Conservation (phyloP, 164 flowering plant genomes). For the Amborella trichopoda region DNA sequence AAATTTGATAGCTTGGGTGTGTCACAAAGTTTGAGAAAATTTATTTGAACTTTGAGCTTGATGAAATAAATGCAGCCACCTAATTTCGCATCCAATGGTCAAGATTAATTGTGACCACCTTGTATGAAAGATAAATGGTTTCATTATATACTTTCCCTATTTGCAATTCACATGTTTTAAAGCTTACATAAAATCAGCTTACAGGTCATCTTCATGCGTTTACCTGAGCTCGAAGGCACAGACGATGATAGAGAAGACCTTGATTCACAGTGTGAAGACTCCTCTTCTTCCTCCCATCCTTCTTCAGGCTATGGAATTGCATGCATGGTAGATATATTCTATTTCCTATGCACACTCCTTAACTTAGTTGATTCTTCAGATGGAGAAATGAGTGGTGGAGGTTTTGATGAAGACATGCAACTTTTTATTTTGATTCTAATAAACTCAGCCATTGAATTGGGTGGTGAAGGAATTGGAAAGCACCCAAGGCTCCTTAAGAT, state of each 20-base stretch:
- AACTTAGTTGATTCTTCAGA: constrained; percentile 35
- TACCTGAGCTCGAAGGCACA: constrained; percentile 42
- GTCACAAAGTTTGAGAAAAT: no score
- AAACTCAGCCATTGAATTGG: constrained; percentile 63
- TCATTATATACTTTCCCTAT: no score
- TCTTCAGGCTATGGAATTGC: constrained; percentile 52
- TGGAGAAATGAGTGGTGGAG: constrained; percentile 30
- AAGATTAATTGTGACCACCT: no score
- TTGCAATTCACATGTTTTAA: no score
- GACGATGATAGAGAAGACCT: not conserved
- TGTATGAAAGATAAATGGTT: no score
- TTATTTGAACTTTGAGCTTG: no score
- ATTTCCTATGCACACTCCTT: constrained; percentile 66
- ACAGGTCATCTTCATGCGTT: constrained; percentile 32
- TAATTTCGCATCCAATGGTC: no score
- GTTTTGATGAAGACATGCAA: constrained; percentile 68
- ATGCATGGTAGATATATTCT: constrained; percentile 60
- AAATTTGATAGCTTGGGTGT: no score
- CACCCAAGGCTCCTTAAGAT: constrained; percentile 66
- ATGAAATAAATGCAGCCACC: no score
- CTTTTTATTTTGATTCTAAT: constrained; percentile 67
- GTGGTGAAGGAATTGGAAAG: constrained; percentile 60
- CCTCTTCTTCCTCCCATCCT: no score
- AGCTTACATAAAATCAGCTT: no score
- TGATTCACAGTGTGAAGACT: not conserved